phyloP scores from a whole-genome alignment of 768 basidiomycete species.

The Termitomyces titanicus region DNA sequence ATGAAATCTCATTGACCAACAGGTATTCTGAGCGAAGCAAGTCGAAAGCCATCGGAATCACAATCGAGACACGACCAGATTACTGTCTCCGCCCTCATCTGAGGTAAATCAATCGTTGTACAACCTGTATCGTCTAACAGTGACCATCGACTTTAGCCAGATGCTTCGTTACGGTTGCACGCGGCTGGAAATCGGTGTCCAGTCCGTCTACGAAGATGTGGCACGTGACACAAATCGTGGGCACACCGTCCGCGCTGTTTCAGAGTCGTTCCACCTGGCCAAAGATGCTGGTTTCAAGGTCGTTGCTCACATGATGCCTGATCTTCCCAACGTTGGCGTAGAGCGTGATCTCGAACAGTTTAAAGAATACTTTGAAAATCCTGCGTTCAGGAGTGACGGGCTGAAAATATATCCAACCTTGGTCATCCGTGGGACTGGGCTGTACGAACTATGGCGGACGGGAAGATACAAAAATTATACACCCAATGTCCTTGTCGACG shows the following conservation, averaged over 20 bases:
- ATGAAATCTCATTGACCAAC: background rate
- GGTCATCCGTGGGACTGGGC: conserved; percentile 94
- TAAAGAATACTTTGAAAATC: conserved; percentile 99
- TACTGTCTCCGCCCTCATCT: conserved; percentile 97
- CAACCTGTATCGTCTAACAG: background rate
- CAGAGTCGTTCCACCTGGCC: conserved; percentile 94
- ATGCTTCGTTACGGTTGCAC: conserved; percentile 99
- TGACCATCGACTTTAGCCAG: conserved; percentile 50
- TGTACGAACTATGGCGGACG: conserved; percentile 95
- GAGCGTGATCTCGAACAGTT: conserved; percentile 98
- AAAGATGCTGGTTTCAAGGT: conserved; percentile 99
- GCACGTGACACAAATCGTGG: conserved; percentile 98
- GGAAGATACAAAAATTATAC: conserved; percentile 99
- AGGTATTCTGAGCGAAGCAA: conserved; percentile 96
- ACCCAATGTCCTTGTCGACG: conserved; percentile 96
- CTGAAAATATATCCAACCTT: conserved; percentile 98
- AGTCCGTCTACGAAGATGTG: conserved; percentile 99
- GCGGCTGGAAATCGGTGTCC: conserved; percentile 96
- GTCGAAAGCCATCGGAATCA: conserved; percentile 98
- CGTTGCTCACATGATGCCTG: conserved; percentile 99
- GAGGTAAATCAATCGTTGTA: conserved; percentile 41
- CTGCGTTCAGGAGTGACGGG: conserved; percentile 94
- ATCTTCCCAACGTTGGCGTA: conserved; percentile 94
- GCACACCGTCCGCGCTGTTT: conserved; percentile 95
- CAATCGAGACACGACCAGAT: conserved; percentile 97